Conservation (phyloP, 2,329 filamentous ascomycete genomes). For the Verticillium longisporum region DNA sequence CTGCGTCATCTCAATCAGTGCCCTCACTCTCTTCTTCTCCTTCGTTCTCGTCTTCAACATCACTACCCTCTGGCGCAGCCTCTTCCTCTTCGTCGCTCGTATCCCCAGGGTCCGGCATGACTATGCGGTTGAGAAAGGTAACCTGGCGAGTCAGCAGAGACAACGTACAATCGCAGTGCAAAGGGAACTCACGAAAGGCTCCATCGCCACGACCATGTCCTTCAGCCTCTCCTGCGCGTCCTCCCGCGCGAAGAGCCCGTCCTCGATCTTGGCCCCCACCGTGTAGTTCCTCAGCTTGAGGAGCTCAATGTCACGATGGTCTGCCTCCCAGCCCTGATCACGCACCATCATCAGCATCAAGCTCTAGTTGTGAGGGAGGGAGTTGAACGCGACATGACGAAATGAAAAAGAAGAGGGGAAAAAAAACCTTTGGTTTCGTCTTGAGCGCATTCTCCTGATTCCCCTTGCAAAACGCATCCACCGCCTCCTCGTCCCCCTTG, state of each 20-base stretch:
- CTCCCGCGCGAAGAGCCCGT: conserved; percentile 55
- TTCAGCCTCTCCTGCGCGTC: conserved; percentile 59
- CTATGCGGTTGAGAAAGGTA: conserved; percentile 63
- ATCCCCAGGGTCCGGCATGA: conserved; percentile 62
- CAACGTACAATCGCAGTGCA: background rate
- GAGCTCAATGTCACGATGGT: conserved; percentile 73
- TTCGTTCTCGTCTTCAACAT: conserved; percentile 11
- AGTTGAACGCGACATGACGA: too few relatives aligned
- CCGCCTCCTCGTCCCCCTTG: conserved; percentile 45
- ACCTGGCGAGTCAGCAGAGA: conserved; percentile 37
- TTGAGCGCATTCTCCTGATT: conserved; percentile 75
- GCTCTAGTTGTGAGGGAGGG: background rate
- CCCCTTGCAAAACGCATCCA: conserved; percentile 62
- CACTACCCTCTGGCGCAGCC: conserved; percentile 1
- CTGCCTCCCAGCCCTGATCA: conserved; percentile 61
- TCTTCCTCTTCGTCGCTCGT: conserved; percentile 28
- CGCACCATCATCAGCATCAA: background rate
- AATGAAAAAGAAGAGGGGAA: too few relatives aligned
- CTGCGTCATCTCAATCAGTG: background rate
- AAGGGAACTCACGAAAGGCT: conserved; percentile 64
- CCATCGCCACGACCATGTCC: conserved; percentile 59
- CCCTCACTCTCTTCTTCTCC: conserved; percentile 3
- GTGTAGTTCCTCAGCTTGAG: conserved; percentile 77
- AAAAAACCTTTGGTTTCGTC: conserved; percentile 69
- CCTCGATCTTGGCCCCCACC: conserved; percentile 58